Percentiles rank a stretch among this genome's conserved stretches.
phyloP scores from a whole-genome alignment of 257 asterid genomes.

The Hygrophila difformis region DNA sequence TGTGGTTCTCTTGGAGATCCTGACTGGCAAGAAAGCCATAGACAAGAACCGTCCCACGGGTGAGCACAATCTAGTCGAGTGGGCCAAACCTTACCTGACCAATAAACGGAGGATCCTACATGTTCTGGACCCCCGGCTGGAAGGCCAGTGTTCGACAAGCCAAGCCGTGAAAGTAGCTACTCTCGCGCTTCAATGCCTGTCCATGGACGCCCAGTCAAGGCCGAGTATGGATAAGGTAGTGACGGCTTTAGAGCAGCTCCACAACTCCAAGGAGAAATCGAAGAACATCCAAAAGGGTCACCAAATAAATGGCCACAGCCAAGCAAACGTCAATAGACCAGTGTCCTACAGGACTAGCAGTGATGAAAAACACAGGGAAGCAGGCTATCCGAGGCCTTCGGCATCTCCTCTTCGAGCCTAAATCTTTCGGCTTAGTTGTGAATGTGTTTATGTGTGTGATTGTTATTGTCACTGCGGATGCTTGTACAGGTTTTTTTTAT shows the following conservation, averaged over 20 bases:
- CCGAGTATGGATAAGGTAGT: slow-evolving; percentile 59
- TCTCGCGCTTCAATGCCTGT: slow-evolving; percentile 52
- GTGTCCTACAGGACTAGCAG: slow-evolving; percentile 25
- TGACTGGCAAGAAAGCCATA: slow-evolving; percentile 58
- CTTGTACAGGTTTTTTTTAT: no score
- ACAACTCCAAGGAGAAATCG: slow-evolving; percentile 36
- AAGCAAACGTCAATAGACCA: slow-evolving; percentile 9
- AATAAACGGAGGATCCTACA: slow-evolving; percentile 48
- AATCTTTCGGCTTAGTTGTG: neutral
- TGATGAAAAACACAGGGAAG: slow-evolving; percentile 12
- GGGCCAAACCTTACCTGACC: slow-evolving; percentile 70
- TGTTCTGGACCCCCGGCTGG: slow-evolving; percentile 48
- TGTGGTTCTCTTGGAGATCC: slow-evolving; percentile 57
- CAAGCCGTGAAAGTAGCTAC: slow-evolving; percentile 42
- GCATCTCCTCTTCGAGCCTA: slow-evolving; percentile 21
- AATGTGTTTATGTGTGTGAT: neutral
- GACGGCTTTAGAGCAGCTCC: slow-evolving; percentile 44
- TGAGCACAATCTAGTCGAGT: slow-evolving; percentile 58
- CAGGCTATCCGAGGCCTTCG: slow-evolving; percentile 37
- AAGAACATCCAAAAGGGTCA: slow-evolving; percentile 16
- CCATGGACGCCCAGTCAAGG: slow-evolving; percentile 40
- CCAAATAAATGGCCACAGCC: slow-evolving; percentile 21
- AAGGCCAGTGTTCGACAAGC: slow-evolving; percentile 42
- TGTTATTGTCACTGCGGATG: no score
- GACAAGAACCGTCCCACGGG: slow-evolving; percentile 68